Percentiles rank a stretch among this genome's conserved stretches.
These are phyloP conservation scores for Apiospora koreana DNA, from an alignment of 2,329 filamentous ascomycete species.

Conservation along the genomic window DNA sequence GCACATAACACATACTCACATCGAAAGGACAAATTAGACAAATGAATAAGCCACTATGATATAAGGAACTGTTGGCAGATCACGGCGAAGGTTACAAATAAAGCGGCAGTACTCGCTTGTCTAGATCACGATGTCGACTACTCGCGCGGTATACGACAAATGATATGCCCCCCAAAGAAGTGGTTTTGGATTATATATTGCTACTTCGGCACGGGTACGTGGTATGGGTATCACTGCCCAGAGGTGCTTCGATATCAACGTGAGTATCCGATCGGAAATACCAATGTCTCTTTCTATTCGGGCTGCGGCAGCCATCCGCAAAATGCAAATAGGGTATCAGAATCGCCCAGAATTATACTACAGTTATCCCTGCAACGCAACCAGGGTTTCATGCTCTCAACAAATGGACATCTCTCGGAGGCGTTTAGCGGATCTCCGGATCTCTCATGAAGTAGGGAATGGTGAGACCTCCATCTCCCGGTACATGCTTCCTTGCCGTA, in stretches of 20 bases:
- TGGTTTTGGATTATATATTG: not conserved
- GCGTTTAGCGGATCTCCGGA: constrained; percentile 40
- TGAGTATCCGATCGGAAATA: not conserved
- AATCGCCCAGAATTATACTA: not conserved
- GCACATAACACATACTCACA: not conserved
- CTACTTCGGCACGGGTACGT: not conserved
- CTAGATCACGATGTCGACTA: too few species aligned
- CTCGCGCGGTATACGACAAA: too few species aligned
- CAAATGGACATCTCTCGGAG: too few species aligned
- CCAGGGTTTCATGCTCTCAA: not conserved
- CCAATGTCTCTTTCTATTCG: not conserved
- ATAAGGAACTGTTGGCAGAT: not conserved
- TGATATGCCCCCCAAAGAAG: too few species aligned
- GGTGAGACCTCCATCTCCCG: constrained; percentile 35
- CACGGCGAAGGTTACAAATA: not conserved
- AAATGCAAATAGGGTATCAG: not conserved
- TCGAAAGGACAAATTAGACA: not conserved
- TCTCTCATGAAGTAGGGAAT: constrained; percentile 43
- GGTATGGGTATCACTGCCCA: not conserved
- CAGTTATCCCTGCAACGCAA: not conserved
- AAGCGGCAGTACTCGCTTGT: not conserved
- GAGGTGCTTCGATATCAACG: not conserved
- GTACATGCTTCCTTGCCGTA: constrained; percentile 27
- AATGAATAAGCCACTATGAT: not conserved
- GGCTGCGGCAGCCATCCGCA: not conserved